Base-by-base conservation (phyloP, 1,284 basidiomycete genomes). In the Tylopilus sp. region DNA sequence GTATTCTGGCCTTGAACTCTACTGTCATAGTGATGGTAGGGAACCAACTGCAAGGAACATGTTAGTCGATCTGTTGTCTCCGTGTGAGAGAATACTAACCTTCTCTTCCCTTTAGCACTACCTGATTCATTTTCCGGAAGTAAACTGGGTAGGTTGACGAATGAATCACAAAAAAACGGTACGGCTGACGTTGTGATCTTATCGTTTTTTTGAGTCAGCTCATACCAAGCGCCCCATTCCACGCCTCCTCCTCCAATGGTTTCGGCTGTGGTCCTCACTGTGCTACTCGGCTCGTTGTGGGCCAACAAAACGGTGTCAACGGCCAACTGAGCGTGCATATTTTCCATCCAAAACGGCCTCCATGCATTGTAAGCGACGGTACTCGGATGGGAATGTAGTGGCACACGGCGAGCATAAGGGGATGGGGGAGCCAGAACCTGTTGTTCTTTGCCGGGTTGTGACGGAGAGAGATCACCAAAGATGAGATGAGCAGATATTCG, bases 1-100 rank as follows among this genome's bases (percentile, higher is more conserved):
- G 78, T 31, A 84, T 73, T 5, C 75, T 76, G 21, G 72, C 72
- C 55, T 81, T 82, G 70, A 82, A 84, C 55, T 84, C 79, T 18
- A 84, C 54, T 3, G 75, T 71, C 54, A 84, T 68, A 2, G 73
- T 70, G 61, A 84, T 71, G 0, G 83, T 85, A 5, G 82, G 80
- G 55, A 70, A 78, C 81, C 82, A 84, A 36, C 79, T 82, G 47
- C 29, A 9, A 37, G 46, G 70, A 48, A 2, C 55, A 64, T 26
- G 41, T 55, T 29, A 63, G 59, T 50, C 70, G 65, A 6, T 21
- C 23, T n/a, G 6, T 15, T 9, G 2, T 30, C 12, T 13, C 12
- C 7, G 38, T 21, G 2, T 25, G 16, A 13, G 5, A 31, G 10
- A 21, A 35, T 41, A 42, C 63, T 44, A 7, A 58, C 64, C 55